These are phyloP conservation scores for Macrophomina pseudophaseolina DNA, from an alignment of 2,329 filamentous ascomycete species.

Conservation along the genomic window DNA sequence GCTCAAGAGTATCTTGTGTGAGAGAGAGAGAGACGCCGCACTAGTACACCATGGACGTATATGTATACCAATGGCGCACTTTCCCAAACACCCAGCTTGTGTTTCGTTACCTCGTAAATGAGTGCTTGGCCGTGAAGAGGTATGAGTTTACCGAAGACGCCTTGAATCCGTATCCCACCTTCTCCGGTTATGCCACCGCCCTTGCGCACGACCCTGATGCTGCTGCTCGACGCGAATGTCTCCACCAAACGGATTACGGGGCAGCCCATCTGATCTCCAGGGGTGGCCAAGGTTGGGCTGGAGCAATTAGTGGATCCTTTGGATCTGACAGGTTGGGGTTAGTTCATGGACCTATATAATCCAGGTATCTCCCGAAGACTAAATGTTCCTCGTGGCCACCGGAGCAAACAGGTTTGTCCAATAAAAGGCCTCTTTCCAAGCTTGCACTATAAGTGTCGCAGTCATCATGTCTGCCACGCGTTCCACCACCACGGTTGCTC, in stretches of 20 bases:
- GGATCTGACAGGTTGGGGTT: background rate
- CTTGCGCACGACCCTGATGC: background rate
- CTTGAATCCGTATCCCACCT: background rate
- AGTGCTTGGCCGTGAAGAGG: background rate
- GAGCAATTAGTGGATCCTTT: background rate
- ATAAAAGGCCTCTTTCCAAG: background rate
- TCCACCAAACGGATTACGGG: constrained; percentile 18
- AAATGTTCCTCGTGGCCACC: background rate
- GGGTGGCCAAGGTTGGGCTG: constrained; percentile 6
- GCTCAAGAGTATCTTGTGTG: too few species aligned
- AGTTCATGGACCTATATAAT: background rate
- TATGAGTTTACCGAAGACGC: background rate
- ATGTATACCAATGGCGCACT: too few species aligned
- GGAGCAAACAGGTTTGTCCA: background rate
- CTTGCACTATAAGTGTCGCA: background rate
- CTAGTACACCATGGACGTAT: too few species aligned
- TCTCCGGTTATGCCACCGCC: background rate
- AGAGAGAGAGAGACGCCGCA: too few species aligned
- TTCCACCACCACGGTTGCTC: background rate
- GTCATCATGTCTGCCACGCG: background rate
- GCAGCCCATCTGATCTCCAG: background rate
- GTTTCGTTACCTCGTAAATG: background rate
- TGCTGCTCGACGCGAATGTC: background rate
- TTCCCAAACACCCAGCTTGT: too few species aligned
- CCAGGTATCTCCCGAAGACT: background rate